These are phyloP conservation scores for Colletotrichum acutatum DNA, from an alignment of 2,329 filamentous ascomycete genomes.

Conservation along the genomic window DNA sequence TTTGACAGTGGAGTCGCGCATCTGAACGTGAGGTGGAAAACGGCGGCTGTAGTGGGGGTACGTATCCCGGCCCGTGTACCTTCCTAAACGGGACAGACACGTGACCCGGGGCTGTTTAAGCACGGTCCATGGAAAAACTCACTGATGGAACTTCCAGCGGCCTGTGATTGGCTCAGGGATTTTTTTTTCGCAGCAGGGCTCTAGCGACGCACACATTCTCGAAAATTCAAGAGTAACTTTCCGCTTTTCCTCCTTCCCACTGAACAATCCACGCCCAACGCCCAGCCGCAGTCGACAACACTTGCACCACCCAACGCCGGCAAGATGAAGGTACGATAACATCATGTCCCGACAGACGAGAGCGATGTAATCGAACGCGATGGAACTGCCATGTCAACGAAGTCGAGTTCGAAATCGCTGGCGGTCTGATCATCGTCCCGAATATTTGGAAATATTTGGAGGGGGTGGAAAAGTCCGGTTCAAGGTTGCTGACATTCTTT, in stretches of 20 bases:
- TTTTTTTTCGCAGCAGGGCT: conserved; percentile 31
- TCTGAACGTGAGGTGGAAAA: not conserved
- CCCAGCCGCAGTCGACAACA: conserved; percentile 54
- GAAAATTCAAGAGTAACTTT: conserved; percentile 42
- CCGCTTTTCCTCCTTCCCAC: conserved; percentile 39
- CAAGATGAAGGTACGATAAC: conserved; percentile 58
- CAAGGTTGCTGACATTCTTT: conserved; percentile 45
- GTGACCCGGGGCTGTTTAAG: conserved; percentile 13
- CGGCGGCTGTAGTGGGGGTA: not conserved
- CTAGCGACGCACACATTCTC: conserved; percentile 52
- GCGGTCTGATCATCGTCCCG: not conserved
- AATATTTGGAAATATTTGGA: conserved; percentile 2
- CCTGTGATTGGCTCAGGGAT: conserved; percentile 46
- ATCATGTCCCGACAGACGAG: not conserved
- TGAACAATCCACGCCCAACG: conserved; percentile 47
- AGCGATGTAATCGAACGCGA: not conserved
- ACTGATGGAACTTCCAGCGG: not conserved
- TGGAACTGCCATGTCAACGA: not conserved
- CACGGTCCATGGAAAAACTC: not conserved
- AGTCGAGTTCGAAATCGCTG: not conserved
- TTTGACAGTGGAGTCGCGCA: not conserved
- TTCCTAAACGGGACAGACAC: conserved; percentile 11
- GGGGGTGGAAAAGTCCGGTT: not conserved
- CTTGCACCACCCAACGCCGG: conserved; percentile 58
- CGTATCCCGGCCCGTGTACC: not conserved